These are phyloP conservation scores for Candida nanaspora DNA, from an alignment of 805 yeast genomes.

Conservation along the genomic window DNA sequence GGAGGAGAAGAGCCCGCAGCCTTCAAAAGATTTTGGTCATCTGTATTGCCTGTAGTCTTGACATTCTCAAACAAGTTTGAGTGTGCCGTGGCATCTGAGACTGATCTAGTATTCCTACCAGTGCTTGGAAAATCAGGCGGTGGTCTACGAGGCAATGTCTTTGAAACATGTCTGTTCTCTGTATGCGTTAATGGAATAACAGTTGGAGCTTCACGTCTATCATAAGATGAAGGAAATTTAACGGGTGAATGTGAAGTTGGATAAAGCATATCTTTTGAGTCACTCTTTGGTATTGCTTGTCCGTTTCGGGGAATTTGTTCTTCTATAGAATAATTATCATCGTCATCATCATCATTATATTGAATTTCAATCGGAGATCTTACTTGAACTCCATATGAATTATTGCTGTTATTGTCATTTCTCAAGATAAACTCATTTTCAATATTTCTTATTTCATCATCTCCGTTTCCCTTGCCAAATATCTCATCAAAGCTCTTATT, in stretches of 20 bases:
- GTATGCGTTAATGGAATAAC: conserved; percentile 25
- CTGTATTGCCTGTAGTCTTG: not conserved
- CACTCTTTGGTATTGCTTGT: not conserved
- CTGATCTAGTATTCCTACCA: conserved; percentile 29
- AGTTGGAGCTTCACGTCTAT: conserved; percentile 30
- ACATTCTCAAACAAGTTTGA: conserved; percentile 23
- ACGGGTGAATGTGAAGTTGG: not conserved
- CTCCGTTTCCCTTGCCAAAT: too few species aligned
- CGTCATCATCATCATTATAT: not conserved
- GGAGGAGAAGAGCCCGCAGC: not conserved
- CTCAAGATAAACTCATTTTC: too few species aligned
- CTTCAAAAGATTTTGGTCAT: conserved; percentile 1
- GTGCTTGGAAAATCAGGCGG: conserved; percentile 32
- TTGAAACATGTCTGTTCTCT: not conserved
- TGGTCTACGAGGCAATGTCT: conserved; percentile 24
- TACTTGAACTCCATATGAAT: too few species aligned
- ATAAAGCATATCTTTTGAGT: not conserved
- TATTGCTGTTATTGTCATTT: too few species aligned
- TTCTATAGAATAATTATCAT: not conserved
- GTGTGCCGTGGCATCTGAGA: conserved; percentile 26
- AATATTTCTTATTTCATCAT: too few species aligned
- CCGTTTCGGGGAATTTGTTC: not conserved
- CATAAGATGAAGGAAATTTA: conserved; percentile 19
- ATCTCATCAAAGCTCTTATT: too few species aligned
- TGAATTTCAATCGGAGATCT: not conserved